Conservation (phyloP, 768 basidiomycete genomes). For the Amanita thiersii region DNA sequence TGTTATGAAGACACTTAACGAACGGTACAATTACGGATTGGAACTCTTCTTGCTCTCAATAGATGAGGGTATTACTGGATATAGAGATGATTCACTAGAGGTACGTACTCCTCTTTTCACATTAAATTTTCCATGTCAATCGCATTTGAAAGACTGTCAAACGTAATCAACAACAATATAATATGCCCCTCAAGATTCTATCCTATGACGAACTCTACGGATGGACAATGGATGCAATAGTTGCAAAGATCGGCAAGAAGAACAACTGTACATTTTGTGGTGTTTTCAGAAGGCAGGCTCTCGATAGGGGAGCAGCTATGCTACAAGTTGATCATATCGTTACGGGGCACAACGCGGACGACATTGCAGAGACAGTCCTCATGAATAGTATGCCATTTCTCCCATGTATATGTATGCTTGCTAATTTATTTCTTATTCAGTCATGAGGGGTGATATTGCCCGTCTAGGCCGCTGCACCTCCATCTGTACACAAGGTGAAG, state of each 20-base stretch:
- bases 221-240: conserved; percentile 98
- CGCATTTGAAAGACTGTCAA: conserved; percentile 74
- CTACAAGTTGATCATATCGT: conserved; percentile 94
- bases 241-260: conserved; percentile 90
- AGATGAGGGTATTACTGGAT: conserved; percentile 98
- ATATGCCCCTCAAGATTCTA: conserved; percentile 91
- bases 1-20: conserved; percentile 93
- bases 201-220: conserved; percentile 96
- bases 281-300: conserved; percentile 92
- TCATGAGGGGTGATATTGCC: conserved; percentile 97
- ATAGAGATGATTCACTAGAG: conserved; percentile 95
- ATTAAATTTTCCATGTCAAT: not conserved
- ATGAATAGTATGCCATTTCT: conserved; percentile 80
- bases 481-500: conserved; percentile 93
- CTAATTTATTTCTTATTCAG: too few species aligned
- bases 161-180: conserved; percentile 91
- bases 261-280: conserved; percentile 99
- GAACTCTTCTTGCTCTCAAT: conserved; percentile 91
- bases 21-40: conserved; percentile 88
- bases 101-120: conserved; percentile 27
- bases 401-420: not conserved
- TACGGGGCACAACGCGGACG: conserved; percentile 98
- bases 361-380: conserved; percentile 96
- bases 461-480: conserved; percentile 88
- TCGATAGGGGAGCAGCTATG: conserved; percentile 88